Conservation (phyloP, 768 basidiomycete genomes). For the Mycena venus region DNA sequence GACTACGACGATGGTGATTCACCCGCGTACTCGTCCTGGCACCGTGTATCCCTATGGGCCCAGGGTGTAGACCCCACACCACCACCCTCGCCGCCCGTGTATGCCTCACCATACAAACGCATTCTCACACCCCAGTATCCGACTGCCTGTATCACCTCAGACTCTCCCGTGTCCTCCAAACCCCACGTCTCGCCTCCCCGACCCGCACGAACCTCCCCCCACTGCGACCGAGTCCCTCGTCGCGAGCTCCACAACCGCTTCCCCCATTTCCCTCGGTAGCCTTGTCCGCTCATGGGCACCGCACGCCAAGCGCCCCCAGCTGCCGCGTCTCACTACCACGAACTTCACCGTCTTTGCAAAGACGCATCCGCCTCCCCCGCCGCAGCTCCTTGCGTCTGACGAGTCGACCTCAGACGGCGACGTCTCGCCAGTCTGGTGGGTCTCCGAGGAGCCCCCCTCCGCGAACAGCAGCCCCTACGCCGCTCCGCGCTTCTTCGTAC, state of each 20-base stretch:
- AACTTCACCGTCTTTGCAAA: constrained; percentile 43
- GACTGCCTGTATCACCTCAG: constrained; percentile 46
- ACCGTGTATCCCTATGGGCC: constrained; percentile 44
- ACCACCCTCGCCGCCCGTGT: neutral
- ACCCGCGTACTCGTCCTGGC: constrained; percentile 5
- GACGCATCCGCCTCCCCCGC: constrained; percentile 31
- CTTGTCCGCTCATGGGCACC: constrained; percentile 62
- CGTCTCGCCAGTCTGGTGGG: constrained; percentile 38
- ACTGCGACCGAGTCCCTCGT: constrained; percentile 28
- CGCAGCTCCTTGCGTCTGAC: constrained; percentile 31
- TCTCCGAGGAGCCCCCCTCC: constrained; percentile 27
- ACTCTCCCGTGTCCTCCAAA: constrained; percentile 26
- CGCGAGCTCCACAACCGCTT: constrained; percentile 33
- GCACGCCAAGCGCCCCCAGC: constrained; percentile 12
- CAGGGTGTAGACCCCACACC: constrained; percentile 45
- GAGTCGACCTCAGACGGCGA: constrained; percentile 36
- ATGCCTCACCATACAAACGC: constrained; percentile 42
- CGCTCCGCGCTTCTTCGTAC: constrained; percentile 45
- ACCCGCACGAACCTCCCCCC: constrained; percentile 30
- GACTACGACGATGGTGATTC: constrained; percentile 18
- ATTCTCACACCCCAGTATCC: constrained; percentile 60
- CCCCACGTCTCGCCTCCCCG: constrained; percentile 37
- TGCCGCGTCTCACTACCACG: constrained; percentile 20
- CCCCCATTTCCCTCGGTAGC: constrained; percentile 55
- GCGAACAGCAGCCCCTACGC: constrained; percentile 27